Evolutionary conservation across 306 rosid genomes (phyloP), one percentile per base, ranked within the genome.

Genomic region (Cicer bijugum): DNA sequence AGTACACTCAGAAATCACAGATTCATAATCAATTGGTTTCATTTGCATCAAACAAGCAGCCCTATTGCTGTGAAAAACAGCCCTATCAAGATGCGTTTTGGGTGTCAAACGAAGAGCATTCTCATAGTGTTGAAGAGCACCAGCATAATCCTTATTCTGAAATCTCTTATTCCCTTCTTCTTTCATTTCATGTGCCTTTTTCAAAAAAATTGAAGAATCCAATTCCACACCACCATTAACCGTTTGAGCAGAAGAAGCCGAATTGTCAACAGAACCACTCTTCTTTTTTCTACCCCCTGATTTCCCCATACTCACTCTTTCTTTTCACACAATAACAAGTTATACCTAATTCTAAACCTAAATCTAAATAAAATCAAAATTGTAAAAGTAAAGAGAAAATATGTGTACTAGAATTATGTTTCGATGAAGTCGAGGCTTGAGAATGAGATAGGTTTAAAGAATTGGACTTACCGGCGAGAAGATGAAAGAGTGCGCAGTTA

Each of bases 21-120:
- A 75, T 9, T 92, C 93, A 38, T 90, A 90, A 85, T 95, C 97
- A 14, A 89, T 84, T 2, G 97, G 99, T 85, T 90, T 95, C 97
- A 88, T 90, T 69, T 95, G 99, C 93, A 95, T 90, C 85, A 95
- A 80, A 75, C 99, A 95, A 8, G 97, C 97, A 0, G 97, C 99
- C 65, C 87, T 80, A 10, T 92, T 92, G 91, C 99, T 92, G 69
- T 95, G 97, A 47, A 95, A 95, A 45, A 92, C 88, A 0, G 97
- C 97, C 67, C 93, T 78, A 28, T 92, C 97, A 1, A 87, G 87
- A 65, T 95, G 96, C 38, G 73, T 80, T 80, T 92, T 95, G 6
- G 99, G 97, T 69, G 91, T 91, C 14, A 95, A 85, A 69, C 81
- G 78, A 58, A 95, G 89, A 10, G 96, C 97, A 85, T 52, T 92